A percentile compares a stretch with the other conserved stretches of the same genome.
phyloP scores from a whole-genome alignment of 1,139 yeast species.

The Lodderomyces metapsilosis region DNA sequence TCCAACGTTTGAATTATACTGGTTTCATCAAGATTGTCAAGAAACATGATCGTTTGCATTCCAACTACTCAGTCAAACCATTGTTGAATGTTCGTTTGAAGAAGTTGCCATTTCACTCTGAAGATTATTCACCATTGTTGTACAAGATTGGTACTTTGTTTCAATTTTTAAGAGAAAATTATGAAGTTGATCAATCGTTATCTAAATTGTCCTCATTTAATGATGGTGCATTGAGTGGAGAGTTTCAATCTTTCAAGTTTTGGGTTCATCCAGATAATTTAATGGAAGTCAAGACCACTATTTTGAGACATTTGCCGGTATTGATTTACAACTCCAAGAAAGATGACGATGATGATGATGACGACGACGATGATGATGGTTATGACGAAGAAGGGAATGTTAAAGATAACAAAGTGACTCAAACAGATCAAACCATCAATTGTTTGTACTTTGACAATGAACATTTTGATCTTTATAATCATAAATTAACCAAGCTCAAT shows the following conservation, averaged over 20 bases:
- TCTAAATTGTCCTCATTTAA: slow-evolving; percentile 47
- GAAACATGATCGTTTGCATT: slow-evolving; percentile 90
- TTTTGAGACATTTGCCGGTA: slow-evolving; percentile 90
- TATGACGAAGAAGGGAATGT: slow-evolving; percentile 27
- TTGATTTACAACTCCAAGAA: slow-evolving; percentile 63
- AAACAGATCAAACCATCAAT: slow-evolving; percentile 74
- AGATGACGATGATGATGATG: slow-evolving; percentile 37
- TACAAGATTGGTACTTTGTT: slow-evolving; percentile 80
- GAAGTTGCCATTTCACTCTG: slow-evolving; percentile 88
- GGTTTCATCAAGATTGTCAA: slow-evolving; percentile 94
- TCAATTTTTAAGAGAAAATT: slow-evolving; percentile 75
- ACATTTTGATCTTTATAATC: slow-evolving; percentile 80
- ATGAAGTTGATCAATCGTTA: slow-evolving; percentile 38
- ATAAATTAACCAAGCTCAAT: slow-evolving; percentile 68
- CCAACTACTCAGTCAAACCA: slow-evolving; percentile 83
- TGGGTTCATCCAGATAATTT: slow-evolving; percentile 96
- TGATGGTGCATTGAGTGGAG: slow-evolving; percentile 49
- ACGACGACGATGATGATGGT: slow-evolving; percentile 37
- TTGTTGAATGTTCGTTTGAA: slow-evolving; percentile 82
- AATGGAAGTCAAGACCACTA: slow-evolving; percentile 95
- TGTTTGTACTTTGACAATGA: slow-evolving; percentile 86
- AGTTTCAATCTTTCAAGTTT: slow-evolving; percentile 78
- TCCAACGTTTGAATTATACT: slow-evolving; percentile 87
- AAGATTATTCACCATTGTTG: slow-evolving; percentile 89
- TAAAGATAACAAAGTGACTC: slow-evolving; percentile 16